Percentiles rank a stretch among this genome's conserved stretches.
These are phyloP conservation scores for Pseudognaphalium luteoalbum DNA, from an alignment of 129 eudicot species.

Conservation along the genomic window DNA sequence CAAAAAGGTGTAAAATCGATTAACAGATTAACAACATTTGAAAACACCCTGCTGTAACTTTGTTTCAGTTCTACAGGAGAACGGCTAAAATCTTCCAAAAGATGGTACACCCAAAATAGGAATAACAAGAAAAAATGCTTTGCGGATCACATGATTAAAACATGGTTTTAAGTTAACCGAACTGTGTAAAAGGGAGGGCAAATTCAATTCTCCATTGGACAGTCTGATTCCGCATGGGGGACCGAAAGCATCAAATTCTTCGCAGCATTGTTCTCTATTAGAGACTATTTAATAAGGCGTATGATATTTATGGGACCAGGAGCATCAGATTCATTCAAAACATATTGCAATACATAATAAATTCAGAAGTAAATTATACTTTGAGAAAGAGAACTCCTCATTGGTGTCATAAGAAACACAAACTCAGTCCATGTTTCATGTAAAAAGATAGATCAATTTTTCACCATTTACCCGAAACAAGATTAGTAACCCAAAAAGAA, in stretches of 20 bases:
- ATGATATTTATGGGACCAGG: not conserved
- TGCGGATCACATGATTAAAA: not conserved
- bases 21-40: not conserved
- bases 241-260: constrained; percentile 9
- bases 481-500: constrained; percentile 16
- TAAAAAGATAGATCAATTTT: constrained; percentile 19
- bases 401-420: not conserved
- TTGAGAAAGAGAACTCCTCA: constrained; percentile 1
- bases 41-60: too few relatives aligned
- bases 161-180: not conserved
- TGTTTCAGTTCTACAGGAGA: too few relatives aligned
- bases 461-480: constrained; percentile 40
- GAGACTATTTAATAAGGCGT: not conserved
- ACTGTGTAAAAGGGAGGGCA: not conserved
- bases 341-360: not conserved
- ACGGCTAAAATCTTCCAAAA: too few relatives aligned
- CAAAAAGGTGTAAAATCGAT: not conserved
- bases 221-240: not conserved
- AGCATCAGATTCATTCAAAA: not conserved
- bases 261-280: not conserved
- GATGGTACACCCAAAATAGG: not conserved
- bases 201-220: not conserved
- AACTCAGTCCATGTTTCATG: constrained; percentile 34
- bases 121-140: not conserved
- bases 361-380: constrained; percentile 21